Conservation (phyloP, 1,284 basidiomycete species). For the Sphaerobolus stellatus region DNA sequence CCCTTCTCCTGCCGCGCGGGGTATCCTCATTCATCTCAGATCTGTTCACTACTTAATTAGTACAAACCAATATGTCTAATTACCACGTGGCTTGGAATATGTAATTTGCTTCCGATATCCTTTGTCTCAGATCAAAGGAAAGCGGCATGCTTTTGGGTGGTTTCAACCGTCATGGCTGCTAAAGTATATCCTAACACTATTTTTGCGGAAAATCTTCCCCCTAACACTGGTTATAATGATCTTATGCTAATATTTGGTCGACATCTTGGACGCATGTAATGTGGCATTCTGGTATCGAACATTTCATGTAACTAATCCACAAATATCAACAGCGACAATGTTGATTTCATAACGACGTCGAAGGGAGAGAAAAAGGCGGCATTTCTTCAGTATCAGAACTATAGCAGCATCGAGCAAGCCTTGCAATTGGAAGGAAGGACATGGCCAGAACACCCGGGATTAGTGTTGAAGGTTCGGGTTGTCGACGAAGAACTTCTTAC, state of each 20-base stretch:
- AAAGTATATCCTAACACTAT: neutral
- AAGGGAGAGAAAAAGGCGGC: neutral
- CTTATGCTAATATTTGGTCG: neutral
- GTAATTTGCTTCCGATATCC: no score
- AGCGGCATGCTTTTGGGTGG: no score
- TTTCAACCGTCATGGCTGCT: slow-evolving; percentile 2
- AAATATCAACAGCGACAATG: neutral
- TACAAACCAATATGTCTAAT: no score
- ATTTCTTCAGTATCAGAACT: slow-evolving; percentile 1
- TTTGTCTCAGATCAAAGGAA: no score
- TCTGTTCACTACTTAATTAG: no score
- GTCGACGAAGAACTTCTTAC: neutral
- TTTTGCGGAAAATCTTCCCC: neutral
- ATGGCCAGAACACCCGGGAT: neutral
- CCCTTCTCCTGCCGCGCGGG: no score
- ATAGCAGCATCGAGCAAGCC: neutral
- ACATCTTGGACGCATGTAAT: slow-evolving; percentile 1
- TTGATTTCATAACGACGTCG: neutral
- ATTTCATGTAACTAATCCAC: neutral
- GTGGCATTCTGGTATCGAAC: neutral
- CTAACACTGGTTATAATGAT: neutral
- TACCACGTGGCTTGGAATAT: no score
- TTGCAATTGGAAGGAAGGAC: neutral
- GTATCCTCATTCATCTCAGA: no score
- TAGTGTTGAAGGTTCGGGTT: neutral